Conservation (phyloP, 78 protist species). For the Planoprotostelium fungivorum region DNA sequence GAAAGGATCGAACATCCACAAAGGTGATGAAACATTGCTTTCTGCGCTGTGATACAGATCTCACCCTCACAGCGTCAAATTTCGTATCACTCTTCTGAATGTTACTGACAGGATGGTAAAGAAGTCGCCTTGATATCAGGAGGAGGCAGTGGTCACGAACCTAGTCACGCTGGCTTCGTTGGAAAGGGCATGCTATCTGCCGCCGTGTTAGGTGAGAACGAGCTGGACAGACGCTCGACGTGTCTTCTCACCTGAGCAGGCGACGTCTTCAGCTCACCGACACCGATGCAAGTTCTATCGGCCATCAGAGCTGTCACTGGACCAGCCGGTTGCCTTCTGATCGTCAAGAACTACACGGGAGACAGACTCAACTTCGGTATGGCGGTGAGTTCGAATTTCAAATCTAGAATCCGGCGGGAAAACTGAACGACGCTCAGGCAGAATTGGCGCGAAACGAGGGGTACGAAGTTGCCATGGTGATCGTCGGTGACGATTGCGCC, state of each 20-base stretch:
- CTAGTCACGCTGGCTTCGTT: slow-evolving; percentile 64
- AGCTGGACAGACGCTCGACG: no score
- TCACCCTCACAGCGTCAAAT: neutral
- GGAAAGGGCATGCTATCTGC: slow-evolving; percentile 68
- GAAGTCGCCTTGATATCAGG: slow-evolving; percentile 44
- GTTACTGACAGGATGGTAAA: neutral
- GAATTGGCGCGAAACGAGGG: slow-evolving; percentile 27
- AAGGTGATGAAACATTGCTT: neutral
- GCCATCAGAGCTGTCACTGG: slow-evolving; percentile 50
- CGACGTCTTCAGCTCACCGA: slow-evolving; percentile 57
- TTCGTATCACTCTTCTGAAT: neutral
- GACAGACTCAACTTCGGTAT: slow-evolving; percentile 63
- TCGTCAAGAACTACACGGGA: slow-evolving; percentile 75
- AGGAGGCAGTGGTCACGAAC: slow-evolving; percentile 81
- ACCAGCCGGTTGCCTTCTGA: slow-evolving; percentile 37
- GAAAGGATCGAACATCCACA: neutral
- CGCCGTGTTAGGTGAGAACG: slow-evolving; percentile 53
- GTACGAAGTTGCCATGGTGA: slow-evolving; percentile 25
- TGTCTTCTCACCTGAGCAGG: neutral
- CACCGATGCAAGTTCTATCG: slow-evolving; percentile 23
- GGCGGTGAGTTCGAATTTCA: slow-evolving; percentile 28
- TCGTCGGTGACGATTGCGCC: slow-evolving; percentile 69
- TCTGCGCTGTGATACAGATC: neutral
- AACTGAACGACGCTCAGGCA: no score
- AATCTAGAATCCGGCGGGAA: no score